Evolutionary conservation across 306 rosid species (phyloP), one percentile per base, ranked within the genome.

Genomic region (Castanea sativa): DNA sequence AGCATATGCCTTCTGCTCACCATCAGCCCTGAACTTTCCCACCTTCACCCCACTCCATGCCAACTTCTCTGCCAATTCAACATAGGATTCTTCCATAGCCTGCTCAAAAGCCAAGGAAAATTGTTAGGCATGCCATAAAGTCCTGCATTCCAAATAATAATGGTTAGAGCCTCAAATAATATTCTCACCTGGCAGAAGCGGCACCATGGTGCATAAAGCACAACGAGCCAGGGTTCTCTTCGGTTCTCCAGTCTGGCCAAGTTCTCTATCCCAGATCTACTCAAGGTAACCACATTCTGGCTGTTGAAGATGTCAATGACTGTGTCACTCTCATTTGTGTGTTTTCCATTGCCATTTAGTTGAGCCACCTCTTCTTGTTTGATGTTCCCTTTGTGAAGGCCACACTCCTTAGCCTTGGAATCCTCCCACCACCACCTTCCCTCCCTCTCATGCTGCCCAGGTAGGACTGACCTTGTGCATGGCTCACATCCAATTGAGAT

Each of bases 391-490:
- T 93, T 93, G 91, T 95, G 99, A 80, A 95, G 98, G 75, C 99
- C 99, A 16, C 99, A 91, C 79, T 95, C 99, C 89, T 95, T 95
- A 1, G 97, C 96, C 78, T 90, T 92, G 69, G 98, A 90, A 70
- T 92, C 98, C 86, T 94, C 97, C 97, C 98, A 95, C 99, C 99
- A 95, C 99, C 97, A 95, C 63, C 99, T 88, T 82, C 99, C 99
- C 53, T 95, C 99, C 80, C 99, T 91, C 86, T 95, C 99, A 75
- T 93, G 99, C 68, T 95, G 98, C 53, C 99, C 94, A 0, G 99
- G 99, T 61, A 95, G 89, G 83, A 95, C 98, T 13, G 99, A 87
- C 85, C 98, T 93, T 51, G 98, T 95, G 91, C 99, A 95, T 32
- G 98, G 98, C 86, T 93, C 97, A 55, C 98, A 93, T 5, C 98